These are phyloP conservation scores for Telopea speciosissima DNA, from an alignment of 177 flowering plant species.

Conservation along the genomic window DNA sequence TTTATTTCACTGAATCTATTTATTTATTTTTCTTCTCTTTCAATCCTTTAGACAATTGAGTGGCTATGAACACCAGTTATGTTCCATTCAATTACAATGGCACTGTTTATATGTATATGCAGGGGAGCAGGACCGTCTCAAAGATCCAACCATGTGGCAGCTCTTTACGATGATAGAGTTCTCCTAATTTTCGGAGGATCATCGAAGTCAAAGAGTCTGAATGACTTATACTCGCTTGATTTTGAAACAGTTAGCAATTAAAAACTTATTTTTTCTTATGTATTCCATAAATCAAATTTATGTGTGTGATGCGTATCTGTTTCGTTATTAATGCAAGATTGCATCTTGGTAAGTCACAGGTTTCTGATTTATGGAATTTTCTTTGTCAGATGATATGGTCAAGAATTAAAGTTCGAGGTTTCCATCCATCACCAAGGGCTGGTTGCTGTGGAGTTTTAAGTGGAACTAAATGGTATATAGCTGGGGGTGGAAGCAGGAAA, in stretches of 20 bases:
- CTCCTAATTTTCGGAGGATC: slow-evolving; percentile 89
- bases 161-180: slow-evolving; percentile 78
- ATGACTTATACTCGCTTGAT: slow-evolving; percentile 91
- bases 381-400: slow-evolving; percentile 89
- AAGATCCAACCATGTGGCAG: slow-evolving; percentile 85
- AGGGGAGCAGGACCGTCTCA: slow-evolving; percentile 92
- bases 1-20: background rate
- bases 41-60: background rate
- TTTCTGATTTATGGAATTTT: slow-evolving; percentile 9
- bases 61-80: background rate
- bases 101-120: slow-evolving; percentile 10
- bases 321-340: background rate
- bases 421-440: slow-evolving; percentile 95
- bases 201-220: slow-evolving; percentile 71
- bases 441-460: slow-evolving; percentile 86
- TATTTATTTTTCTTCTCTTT: background rate
- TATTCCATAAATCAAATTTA: background rate
- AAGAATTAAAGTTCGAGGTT: slow-evolving; percentile 69
- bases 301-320: background rate
- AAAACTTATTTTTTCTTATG: background rate
- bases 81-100: background rate
- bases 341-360: background rate
- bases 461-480: slow-evolving; percentile 93
- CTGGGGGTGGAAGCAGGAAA: slow-evolving; percentile 94
- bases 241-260: slow-evolving; percentile 71